phyloP scores from a whole-genome alignment of 768 basidiomycete genomes.

The Phaeotremella fagi region DNA sequence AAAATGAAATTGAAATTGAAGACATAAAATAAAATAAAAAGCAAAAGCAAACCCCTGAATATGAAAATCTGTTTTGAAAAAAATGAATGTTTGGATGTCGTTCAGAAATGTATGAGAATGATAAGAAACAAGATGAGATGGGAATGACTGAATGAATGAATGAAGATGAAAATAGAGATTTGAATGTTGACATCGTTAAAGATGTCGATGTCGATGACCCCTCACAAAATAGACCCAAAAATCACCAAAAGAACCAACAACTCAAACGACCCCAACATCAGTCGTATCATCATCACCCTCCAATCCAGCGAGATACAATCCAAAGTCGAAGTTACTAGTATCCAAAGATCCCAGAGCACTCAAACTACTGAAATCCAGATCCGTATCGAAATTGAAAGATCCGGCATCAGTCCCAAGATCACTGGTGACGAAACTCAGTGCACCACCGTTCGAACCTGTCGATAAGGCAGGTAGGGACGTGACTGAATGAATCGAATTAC shows the following conservation, averaged over 20 bases:
- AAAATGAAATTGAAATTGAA: not conserved
- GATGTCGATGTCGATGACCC: too few species aligned
- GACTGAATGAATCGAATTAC: not conserved
- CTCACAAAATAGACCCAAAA: too few species aligned
- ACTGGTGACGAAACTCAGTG: not conserved
- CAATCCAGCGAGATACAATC: constrained; percentile 29
- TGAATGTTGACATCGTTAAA: too few species aligned
- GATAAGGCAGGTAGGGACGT: constrained; percentile 2
- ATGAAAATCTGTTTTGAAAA: too few species aligned
- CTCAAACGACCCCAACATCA: constrained; percentile 15
- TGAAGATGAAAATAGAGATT: too few species aligned
- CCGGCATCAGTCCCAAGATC: not conserved
- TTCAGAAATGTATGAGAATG: too few species aligned
- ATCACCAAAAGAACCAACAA: too few species aligned
- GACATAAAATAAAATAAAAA: not conserved
- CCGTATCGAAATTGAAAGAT: constrained; percentile 10
- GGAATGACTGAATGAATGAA: too few species aligned
- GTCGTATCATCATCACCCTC: constrained; percentile 22
- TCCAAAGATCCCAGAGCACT: constrained; percentile 10
- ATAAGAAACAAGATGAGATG: too few species aligned
- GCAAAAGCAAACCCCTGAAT: not conserved
- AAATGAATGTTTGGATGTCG: too few species aligned
- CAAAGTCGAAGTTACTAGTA: constrained; percentile 31
- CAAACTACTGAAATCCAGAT: constrained; percentile 25
- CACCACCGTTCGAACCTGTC: constrained; percentile 1